These are phyloP conservation scores for Euclidium syriacum DNA, from an alignment of 345 rosid species.

Conservation along the genomic window DNA sequence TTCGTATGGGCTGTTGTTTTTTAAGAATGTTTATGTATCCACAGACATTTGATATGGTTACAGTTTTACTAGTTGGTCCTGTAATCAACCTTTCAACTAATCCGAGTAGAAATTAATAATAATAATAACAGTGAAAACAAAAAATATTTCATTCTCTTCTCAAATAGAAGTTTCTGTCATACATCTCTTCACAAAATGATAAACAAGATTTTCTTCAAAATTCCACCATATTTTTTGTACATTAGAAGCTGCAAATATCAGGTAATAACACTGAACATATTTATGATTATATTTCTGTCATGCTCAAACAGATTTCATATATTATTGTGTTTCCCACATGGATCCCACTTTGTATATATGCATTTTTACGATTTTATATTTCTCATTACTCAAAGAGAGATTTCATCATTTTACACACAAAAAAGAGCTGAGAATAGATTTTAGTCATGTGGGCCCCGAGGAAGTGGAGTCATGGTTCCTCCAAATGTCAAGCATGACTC, in stretches of 20 bases:
- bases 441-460: constrained; percentile 19
- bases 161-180: background rate
- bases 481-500: no score
- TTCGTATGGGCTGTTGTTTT: no score
- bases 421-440: background rate
- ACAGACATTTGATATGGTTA: no score
- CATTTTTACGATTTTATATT: background rate
- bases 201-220: background rate
- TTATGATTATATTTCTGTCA: background rate
- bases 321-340: background rate
- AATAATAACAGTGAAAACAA: no score
- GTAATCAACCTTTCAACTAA: no score
- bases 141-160: no score
- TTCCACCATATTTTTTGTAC: background rate
- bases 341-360: background rate
- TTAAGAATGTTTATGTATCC: no score
- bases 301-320: background rate
- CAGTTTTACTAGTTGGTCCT: no score
- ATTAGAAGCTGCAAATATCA: background rate
- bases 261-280: background rate
- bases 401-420: background rate
- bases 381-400: background rate
- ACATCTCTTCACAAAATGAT: background rate
- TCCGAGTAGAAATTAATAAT: no score
- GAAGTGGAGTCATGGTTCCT: constrained; percentile 21